Conservation (phyloP, 441 rosid species). For the Jatropha multifida region DNA sequence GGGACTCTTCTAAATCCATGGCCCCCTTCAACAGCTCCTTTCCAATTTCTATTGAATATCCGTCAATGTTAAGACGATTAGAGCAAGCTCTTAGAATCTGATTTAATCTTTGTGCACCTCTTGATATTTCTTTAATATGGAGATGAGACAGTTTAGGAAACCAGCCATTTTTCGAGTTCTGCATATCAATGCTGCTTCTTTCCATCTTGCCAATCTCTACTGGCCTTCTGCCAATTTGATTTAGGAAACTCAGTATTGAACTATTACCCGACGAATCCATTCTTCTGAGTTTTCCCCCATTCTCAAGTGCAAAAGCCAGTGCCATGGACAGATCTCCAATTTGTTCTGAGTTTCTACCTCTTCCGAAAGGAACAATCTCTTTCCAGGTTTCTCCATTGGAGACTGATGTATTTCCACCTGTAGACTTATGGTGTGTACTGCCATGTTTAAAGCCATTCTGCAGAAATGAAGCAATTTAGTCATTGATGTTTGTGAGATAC, state of each 20-base stretch:
- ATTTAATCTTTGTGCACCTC: slow-evolving; percentile 77
- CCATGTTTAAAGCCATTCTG: slow-evolving; percentile 50
- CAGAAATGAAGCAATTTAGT: slow-evolving; percentile 22
- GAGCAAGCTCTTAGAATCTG: slow-evolving; percentile 76
- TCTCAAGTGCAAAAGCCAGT: slow-evolving; percentile 70
- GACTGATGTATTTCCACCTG: slow-evolving; percentile 37
- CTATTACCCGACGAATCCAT: slow-evolving; percentile 48
- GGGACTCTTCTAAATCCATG: slow-evolving; percentile 74
- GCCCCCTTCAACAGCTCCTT: slow-evolving; percentile 81
- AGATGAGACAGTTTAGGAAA: slow-evolving; percentile 57
- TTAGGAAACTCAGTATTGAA: slow-evolving; percentile 59
- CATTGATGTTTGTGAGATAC: slow-evolving; percentile 10
- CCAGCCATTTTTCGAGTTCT: slow-evolving; percentile 40
- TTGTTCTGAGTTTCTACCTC: slow-evolving; percentile 45
- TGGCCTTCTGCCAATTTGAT: slow-evolving; percentile 61
- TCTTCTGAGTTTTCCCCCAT: slow-evolving; percentile 63
- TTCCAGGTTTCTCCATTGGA: slow-evolving; percentile 39
- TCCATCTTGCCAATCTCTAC: slow-evolving; percentile 40
- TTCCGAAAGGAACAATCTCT: slow-evolving; percentile 58
- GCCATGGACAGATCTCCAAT: slow-evolving; percentile 65
- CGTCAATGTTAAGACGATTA: slow-evolving; percentile 57
- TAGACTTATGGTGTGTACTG: slow-evolving; percentile 21
- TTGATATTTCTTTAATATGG: slow-evolving; percentile 75
- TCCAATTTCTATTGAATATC: slow-evolving; percentile 74
- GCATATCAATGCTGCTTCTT: slow-evolving; percentile 35